Evolutionary conservation across 345 rosid species (phyloP).

Genomic region (sweet orange (Citrus sinensis)): DVS_A1.0 CM039169.1:1613501-1614000

Average conservation of each 20-base stretch:
- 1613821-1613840: background rate
- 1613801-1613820: background rate
- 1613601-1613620: background rate
- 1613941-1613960: background rate
- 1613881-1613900: background rate
- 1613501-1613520: background rate
- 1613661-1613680: background rate
- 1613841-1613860: constrained; percentile 7
- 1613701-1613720: background rate
- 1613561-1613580: background rate
- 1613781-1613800: background rate
- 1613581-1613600: background rate
- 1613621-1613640: background rate
- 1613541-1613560: no score
- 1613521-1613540: background rate
- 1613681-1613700: no score
- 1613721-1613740: background rate
- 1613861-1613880: constrained; percentile 1
- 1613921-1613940: background rate
- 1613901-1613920: no score
- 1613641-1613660: background rate
- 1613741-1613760: background rate
- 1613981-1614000: background rate
- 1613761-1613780: background rate
- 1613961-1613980: background rate